phyloP scores from a whole-genome alignment of 306 rosid genomes.

The Vachellia pachyceras region DNA sequence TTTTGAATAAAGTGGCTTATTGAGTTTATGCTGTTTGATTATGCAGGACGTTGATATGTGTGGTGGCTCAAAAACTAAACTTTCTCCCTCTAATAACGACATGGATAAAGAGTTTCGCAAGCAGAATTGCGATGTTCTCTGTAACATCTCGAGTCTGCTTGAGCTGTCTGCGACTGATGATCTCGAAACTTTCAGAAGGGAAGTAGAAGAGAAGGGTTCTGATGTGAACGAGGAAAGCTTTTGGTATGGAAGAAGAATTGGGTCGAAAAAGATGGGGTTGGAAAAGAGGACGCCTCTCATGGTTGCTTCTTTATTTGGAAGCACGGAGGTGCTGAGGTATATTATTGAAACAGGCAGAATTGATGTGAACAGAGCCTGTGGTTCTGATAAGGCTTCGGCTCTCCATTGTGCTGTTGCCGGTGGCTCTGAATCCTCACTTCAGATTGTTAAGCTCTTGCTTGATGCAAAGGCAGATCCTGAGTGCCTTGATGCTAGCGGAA shows the following conservation, averaged over 20 bases:
- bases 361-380: slow-evolving; percentile 77
- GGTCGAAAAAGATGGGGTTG: slow-evolving; percentile 89
- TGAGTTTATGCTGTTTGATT: slow-evolving; percentile 37
- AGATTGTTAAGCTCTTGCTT: slow-evolving; percentile 81
- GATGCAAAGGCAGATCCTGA: slow-evolving; percentile 74
- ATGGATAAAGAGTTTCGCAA: slow-evolving; percentile 74
- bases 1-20: slow-evolving; percentile 32
- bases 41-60: slow-evolving; percentile 88
- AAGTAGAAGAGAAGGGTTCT: slow-evolving; percentile 73
- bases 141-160: slow-evolving; percentile 61
- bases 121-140: slow-evolving; percentile 45
- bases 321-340: slow-evolving; percentile 67
- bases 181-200: slow-evolving; percentile 66
- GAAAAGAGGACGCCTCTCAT: slow-evolving; percentile 91
- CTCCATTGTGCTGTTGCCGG: slow-evolving; percentile 94
- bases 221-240: slow-evolving; percentile 65
- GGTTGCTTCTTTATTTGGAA: slow-evolving; percentile 94
- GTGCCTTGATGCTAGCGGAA: slow-evolving; percentile 60
- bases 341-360: slow-evolving; percentile 60
- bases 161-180: slow-evolving; percentile 87
- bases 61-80: slow-evolving; percentile 63
- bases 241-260: slow-evolving; percentile 94
- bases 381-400: slow-evolving; percentile 86
- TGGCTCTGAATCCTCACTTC: slow-evolving; percentile 64
- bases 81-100: slow-evolving; percentile 48